Evolutionary conservation across 768 basidiomycete species (phyloP), one percentile per base, ranked within the genome.

Genomic region (Ramaria sp.): DNA sequence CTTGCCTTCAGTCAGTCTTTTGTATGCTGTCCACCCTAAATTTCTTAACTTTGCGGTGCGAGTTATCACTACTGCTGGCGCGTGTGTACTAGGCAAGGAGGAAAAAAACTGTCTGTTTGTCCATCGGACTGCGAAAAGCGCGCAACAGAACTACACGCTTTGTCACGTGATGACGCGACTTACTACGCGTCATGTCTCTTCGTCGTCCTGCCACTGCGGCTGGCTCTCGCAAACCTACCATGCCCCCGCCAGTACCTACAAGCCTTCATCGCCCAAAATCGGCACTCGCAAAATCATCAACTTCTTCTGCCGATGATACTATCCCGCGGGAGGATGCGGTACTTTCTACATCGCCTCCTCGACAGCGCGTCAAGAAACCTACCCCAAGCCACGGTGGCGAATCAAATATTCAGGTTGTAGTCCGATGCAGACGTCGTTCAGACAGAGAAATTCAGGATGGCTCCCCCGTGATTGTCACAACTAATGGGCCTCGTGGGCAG

Each of bases 351-450:
- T 55, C 53, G 16, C 53, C 53, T 20, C 32, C 52, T n/a, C 43
- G 53, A 45, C 18, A 16, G n/a, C 42, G 39, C 28, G 15, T 3
- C 43, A 36, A 45, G 20, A 55, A 55, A 38, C 13, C 42, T 22
- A 20, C n/a, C 3, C 22, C 24, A 15, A 13, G 16, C 22, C 18
- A 66, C n/a, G 80, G 78, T 24, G 63, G 72, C 3, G 91, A 88
- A 64, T 82, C 81, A 7, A 90, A 96, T 63, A 98, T 99, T 12
- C 86, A 91, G 66, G 95, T 99, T 16, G 89, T 92, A 9, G 79
- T 98, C 44, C 81, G 95, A 16, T 95, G 88, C 66, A 76, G 95
- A 64, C 81, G 81, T 32, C 83, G 92, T 25, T 93, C 90, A 1
- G 80, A 88, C 52, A 81, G 83, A 55, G 94, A 97, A 67, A 76